phyloP scores from a whole-genome alignment of 345 rosid genomes.

The Rhodomyrtus tomentosa region DNA sequence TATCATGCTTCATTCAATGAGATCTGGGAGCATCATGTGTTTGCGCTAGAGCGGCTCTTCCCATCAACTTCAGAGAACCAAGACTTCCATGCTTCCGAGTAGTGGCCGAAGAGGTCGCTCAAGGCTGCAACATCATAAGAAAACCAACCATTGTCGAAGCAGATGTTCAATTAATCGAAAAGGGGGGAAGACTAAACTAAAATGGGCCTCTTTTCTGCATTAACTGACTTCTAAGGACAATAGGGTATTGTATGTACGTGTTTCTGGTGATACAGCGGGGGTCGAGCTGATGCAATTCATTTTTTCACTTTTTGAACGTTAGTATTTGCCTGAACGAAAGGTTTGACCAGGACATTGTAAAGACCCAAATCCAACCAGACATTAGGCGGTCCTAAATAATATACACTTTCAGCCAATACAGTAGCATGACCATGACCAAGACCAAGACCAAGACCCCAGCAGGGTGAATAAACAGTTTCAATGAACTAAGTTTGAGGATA shows the following conservation, averaged over 20 bases:
- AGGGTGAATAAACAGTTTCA: neutral
- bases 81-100: slow-evolving; percentile 84
- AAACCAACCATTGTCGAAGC: neutral
- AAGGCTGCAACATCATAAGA: slow-evolving; percentile 37
- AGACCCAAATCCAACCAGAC: neutral
- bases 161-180: neutral
- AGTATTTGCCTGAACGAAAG: neutral
- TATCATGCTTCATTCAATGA: neutral
- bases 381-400: neutral
- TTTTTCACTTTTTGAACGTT: neutral
- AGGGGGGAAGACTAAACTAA: neutral
- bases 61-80: slow-evolving; percentile 72
- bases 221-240: neutral
- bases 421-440: neutral
- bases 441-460: neutral
- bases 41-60: neutral
- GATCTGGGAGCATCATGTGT: neutral
- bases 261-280: neutral
- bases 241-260: neutral
- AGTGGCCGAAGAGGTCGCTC: slow-evolving; percentile 75
- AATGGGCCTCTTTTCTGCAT: neutral
- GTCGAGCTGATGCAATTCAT: neutral
- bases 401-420: neutral
- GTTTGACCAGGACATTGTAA: neutral
- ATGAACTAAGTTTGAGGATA: neutral